phyloP scores from a whole-genome alignment of 306 rosid genomes.

The Carpinus fangiana region DNA sequence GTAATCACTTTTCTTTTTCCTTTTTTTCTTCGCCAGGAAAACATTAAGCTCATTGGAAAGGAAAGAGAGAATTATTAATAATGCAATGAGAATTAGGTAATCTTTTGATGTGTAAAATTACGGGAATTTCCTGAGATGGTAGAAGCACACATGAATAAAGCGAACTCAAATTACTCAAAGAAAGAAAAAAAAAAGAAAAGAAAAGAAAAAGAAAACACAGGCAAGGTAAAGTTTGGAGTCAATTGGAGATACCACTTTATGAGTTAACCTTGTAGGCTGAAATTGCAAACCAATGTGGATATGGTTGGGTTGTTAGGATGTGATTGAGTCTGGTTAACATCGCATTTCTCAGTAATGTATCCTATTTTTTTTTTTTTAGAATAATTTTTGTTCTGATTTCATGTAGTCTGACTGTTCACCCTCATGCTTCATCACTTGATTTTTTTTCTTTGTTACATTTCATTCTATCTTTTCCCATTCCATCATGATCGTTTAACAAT shows the following conservation, averaged over 20 bases:
- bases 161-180: background rate
- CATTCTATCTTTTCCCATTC: background rate
- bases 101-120: background rate
- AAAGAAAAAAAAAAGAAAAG: background rate
- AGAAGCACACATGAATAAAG: background rate
- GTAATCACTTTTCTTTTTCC: too few species aligned
- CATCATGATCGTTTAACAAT: background rate
- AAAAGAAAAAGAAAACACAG: background rate
- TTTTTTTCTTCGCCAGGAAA: background rate
- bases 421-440: background rate
- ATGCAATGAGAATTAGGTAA: background rate
- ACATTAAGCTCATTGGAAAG: background rate
- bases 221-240: background rate
- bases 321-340: background rate
- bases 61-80: background rate
- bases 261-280: background rate
- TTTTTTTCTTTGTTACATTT: background rate
- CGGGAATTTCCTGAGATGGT: background rate
- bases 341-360: background rate
- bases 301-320: background rate
- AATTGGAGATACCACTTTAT: background rate
- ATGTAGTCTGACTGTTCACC: background rate
- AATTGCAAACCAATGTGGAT: background rate
- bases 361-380: background rate
- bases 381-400: background rate